phyloP scores from a whole-genome alignment of 164 flowering plant genomes.

The Piper longum region DNA sequence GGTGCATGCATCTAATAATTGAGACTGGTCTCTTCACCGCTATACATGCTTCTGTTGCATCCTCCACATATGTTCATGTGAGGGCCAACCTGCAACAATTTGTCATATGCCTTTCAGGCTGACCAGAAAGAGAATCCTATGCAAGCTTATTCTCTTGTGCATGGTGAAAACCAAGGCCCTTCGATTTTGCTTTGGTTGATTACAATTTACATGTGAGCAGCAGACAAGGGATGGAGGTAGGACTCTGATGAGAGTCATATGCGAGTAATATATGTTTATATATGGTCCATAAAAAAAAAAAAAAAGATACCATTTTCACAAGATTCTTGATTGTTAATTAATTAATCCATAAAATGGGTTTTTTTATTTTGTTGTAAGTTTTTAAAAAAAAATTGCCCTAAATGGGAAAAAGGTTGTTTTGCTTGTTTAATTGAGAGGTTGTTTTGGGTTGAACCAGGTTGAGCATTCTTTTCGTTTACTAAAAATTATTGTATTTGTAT shows the following conservation, averaged over 20 bases:
- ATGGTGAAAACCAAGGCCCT: not conserved
- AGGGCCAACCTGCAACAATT: slow-evolving; percentile 3
- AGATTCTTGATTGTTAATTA: not conserved
- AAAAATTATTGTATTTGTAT: too few relatives aligned
- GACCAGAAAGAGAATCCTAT: slow-evolving; percentile 6
- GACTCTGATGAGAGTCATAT: not conserved
- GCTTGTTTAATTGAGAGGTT: too few relatives aligned
- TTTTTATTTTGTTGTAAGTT: too few relatives aligned
- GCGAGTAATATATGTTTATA: not conserved
- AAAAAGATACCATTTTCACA: not conserved
- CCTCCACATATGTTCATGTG: slow-evolving; percentile 4
- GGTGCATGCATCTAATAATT: slow-evolving; percentile 1
- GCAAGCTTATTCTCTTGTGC: not conserved
- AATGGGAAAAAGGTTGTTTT: too few relatives aligned
- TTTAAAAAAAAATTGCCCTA: too few relatives aligned
- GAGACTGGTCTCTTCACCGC: not conserved
- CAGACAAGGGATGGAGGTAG: not conserved
- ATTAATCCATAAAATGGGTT: too few relatives aligned
- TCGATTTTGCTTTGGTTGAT: not conserved
- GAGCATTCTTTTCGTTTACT: too few relatives aligned
- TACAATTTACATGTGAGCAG: not conserved
- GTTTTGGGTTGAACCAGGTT: too few relatives aligned
- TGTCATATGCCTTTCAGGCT: slow-evolving; percentile 2
- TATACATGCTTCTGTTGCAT: not conserved
- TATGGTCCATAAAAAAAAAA: not conserved